phyloP scores from a whole-genome alignment of 2,329 filamentous ascomycete species.

The Talaromyces sp. region DNA sequence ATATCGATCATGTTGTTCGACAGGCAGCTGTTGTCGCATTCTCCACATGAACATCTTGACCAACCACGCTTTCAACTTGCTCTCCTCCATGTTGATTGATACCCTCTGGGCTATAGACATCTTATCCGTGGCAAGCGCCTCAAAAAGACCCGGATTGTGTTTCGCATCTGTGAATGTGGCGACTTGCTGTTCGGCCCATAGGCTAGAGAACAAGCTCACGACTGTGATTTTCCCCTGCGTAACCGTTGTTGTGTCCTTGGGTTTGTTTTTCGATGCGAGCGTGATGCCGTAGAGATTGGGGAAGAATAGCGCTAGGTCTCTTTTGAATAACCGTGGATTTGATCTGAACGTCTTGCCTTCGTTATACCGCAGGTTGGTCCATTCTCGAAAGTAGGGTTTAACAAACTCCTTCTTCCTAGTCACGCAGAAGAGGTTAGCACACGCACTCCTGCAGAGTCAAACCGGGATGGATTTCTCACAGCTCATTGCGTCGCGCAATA shows the following conservation, averaged over 20 bases:
- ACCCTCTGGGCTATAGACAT: constrained; percentile 64
- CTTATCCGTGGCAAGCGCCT: constrained; percentile 49
- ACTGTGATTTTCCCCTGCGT: constrained; percentile 70
- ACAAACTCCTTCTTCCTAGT: constrained; percentile 66
- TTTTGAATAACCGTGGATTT: constrained; percentile 77
- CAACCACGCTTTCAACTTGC: constrained; percentile 59
- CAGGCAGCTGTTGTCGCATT: constrained; percentile 43
- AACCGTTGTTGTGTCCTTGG: constrained; percentile 67
- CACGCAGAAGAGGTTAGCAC: neutral
- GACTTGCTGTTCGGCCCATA: constrained; percentile 81
- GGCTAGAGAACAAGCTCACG: constrained; percentile 73
- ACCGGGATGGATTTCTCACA: constrained; percentile 50
- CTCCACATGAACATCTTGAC: constrained; percentile 50
- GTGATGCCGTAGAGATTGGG: constrained; percentile 84
- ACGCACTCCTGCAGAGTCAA: neutral
- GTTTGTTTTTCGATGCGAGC: constrained; percentile 54
- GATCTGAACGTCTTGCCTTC: constrained; percentile 90
- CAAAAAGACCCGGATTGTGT: constrained; percentile 65
- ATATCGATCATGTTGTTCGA: constrained; percentile 52
- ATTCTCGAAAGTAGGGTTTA: constrained; percentile 94
- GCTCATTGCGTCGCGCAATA: constrained; percentile 64
- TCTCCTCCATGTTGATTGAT: constrained; percentile 85
- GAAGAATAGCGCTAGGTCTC: constrained; percentile 81
- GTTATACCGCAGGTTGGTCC: constrained; percentile 74
- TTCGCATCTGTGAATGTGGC: constrained; percentile 63